Conservation (phyloP, 257 asterid genomes). For the Nicotiana undulata region DNA sequence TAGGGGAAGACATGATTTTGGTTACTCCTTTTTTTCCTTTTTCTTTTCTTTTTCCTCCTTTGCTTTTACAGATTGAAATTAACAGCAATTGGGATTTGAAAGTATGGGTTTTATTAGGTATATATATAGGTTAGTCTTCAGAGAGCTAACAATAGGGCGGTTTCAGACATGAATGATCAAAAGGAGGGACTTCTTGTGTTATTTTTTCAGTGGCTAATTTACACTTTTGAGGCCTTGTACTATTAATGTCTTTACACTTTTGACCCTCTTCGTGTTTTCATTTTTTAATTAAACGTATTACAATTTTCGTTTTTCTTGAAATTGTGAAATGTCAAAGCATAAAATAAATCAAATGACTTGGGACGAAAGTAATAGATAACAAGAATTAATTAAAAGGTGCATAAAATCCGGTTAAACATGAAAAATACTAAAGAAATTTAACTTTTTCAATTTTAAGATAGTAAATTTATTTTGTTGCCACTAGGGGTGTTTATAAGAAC, state of each 20-base stretch:
- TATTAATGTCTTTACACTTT: background rate
- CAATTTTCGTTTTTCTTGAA: no score
- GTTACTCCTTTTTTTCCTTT: background rate
- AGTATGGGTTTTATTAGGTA: background rate
- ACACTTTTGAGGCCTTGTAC: background rate
- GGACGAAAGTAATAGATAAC: no score
- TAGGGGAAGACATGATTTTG: conserved; percentile 73
- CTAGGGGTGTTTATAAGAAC: no score
- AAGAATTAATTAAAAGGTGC: no score
- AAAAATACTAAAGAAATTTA: no score
- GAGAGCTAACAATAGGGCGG: conserved; percentile 5
- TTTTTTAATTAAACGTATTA: background rate
- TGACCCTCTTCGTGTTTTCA: background rate
- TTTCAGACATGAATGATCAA: conserved; percentile 24
- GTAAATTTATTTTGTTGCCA: no score
- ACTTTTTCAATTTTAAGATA: no score
- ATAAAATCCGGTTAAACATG: no score
- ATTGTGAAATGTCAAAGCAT: no score
- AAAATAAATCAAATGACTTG: no score
- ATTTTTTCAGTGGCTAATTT: background rate
- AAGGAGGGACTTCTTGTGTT: conserved; percentile 8
- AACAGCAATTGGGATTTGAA: background rate
- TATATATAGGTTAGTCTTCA: background rate
- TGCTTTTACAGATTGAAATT: conserved; percentile 8
- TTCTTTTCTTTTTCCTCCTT: background rate